Percentiles rank a stretch among this genome's conserved stretches.
phyloP scores from a whole-genome alignment of 352 stramenopile genomes.

The Pythium volutum region DNA sequence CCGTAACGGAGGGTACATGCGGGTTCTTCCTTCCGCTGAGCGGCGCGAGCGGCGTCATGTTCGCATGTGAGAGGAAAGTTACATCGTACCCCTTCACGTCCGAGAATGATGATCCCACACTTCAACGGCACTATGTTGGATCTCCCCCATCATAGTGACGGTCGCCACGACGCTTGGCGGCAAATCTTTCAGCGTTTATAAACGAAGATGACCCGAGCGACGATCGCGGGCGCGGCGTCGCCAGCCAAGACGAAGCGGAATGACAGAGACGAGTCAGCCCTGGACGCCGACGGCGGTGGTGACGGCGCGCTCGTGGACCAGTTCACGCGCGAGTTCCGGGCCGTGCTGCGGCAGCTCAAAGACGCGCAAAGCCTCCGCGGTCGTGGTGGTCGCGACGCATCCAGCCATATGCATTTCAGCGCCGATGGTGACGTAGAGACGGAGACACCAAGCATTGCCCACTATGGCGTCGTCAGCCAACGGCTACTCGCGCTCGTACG shows the following conservation, averaged over 20 bases:
- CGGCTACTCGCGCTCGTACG: slow-evolving; percentile 38
- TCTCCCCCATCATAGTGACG: no score
- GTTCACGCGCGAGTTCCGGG: slow-evolving; percentile 48
- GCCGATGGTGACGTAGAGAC: slow-evolving; percentile 12
- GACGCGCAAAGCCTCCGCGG: slow-evolving; percentile 38
- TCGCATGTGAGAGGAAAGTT: background rate
- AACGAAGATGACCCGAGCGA: slow-evolving; percentile 9
- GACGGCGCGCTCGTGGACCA: slow-evolving; percentile 39
- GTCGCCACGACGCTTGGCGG: background rate
- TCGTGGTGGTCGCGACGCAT: background rate
- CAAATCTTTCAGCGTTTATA: no score
- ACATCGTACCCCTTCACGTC: background rate
- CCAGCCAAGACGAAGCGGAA: slow-evolving; percentile 2
- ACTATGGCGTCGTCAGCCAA: slow-evolving; percentile 39
- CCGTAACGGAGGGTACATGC: background rate
- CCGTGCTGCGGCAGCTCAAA: slow-evolving; percentile 33
- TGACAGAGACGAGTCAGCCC: background rate
- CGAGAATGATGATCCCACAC: slow-evolving; percentile 11
- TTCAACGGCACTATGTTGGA: slow-evolving; percentile 16
- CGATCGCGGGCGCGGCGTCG: slow-evolving; percentile 5
- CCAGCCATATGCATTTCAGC: background rate
- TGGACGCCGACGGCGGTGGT: slow-evolving; percentile 10
- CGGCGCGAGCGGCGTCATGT: slow-evolving; percentile 9
- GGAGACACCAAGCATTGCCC: slow-evolving; percentile 31
- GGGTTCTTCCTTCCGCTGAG: background rate